Conservation (phyloP, 768 basidiomycete species). For the Termitomyces eurrhizus region DNA sequence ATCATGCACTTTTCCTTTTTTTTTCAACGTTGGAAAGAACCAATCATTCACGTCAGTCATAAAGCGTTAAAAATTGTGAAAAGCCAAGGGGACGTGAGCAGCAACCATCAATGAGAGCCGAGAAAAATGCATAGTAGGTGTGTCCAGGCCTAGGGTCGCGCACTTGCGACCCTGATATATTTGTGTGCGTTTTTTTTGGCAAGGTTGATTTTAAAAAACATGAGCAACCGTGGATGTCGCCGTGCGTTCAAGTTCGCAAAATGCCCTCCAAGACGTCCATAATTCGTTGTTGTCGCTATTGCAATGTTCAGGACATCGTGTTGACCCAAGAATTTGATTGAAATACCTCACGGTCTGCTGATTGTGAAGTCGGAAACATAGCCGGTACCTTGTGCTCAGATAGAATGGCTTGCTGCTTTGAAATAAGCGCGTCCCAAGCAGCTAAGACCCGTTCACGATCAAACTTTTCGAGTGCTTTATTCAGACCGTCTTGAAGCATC, state of each 20-base stretch:
- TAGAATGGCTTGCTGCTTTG: slow-evolving; percentile 65
- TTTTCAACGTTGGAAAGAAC: not conserved
- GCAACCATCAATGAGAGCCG: not conserved
- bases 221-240: not conserved
- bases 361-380: slow-evolving; percentile 58
- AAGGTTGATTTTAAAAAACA: not conserved
- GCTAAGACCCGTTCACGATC: slow-evolving; percentile 65
- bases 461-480: slow-evolving; percentile 61
- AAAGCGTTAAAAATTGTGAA: not conserved
- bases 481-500: slow-evolving; percentile 64
- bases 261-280: slow-evolving; percentile 64
- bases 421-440: slow-evolving; percentile 74
- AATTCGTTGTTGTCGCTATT: slow-evolving; percentile 67
- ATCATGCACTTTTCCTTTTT: not conserved
- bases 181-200: not conserved
- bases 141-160: not conserved
- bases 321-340: not conserved
- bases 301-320: slow-evolving; percentile 1
- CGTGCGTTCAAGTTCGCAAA: slow-evolving; percentile 4
- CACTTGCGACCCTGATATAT: not conserved
- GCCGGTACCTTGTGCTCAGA: slow-evolving; percentile 61
- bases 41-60: not conserved
- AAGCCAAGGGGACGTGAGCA: not conserved
- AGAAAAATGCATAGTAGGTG: not conserved
- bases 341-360: slow-evolving; percentile 51